Evolutionary conservation across 2,329 filamentous ascomycete species (phyloP).

Genomic region (Exophiala spinifera): DNA sequence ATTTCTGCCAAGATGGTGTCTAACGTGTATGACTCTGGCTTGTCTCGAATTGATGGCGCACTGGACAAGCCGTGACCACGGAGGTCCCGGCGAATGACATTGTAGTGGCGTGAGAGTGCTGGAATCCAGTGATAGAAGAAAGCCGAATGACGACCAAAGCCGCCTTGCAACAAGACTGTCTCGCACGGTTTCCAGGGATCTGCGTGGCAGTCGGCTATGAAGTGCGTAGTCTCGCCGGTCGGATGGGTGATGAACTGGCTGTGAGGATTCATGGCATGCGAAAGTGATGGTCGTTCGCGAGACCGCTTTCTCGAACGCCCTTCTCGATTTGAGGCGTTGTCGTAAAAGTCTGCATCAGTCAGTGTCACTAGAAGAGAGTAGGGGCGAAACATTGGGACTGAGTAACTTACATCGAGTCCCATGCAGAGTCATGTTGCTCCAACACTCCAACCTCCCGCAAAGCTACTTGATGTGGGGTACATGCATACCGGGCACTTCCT

Average conservation of each 20-base stretch:
- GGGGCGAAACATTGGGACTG: no score
- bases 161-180: constrained; percentile 14
- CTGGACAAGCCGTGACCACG: constrained; percentile 18
- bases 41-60: constrained; percentile 5
- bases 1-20: constrained; percentile 15
- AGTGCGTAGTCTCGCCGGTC: constrained; percentile 12
- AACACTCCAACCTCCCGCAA: no score
- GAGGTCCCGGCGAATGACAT: constrained; percentile 16
- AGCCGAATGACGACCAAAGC: constrained; percentile 15
- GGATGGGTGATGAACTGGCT: constrained; percentile 11
- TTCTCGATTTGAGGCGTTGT: not conserved
- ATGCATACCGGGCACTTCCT: not conserved
- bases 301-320: no score
- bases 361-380: no score
- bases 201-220: constrained; percentile 10
- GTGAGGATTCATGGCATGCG: not conserved
- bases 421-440: not conserved
- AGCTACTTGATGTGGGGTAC: no score
- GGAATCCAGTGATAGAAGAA: constrained; percentile 20
- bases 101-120: constrained; percentile 7
- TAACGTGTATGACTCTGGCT: constrained; percentile 5
- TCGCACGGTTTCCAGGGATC: constrained; percentile 13
- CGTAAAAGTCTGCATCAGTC: not conserved
- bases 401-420: no score
- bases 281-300: no score